These are phyloP conservation scores for Daldinia decipiens DNA, from an alignment of 495 filamentous ascomycete genomes.

Conservation along the genomic window DNA sequence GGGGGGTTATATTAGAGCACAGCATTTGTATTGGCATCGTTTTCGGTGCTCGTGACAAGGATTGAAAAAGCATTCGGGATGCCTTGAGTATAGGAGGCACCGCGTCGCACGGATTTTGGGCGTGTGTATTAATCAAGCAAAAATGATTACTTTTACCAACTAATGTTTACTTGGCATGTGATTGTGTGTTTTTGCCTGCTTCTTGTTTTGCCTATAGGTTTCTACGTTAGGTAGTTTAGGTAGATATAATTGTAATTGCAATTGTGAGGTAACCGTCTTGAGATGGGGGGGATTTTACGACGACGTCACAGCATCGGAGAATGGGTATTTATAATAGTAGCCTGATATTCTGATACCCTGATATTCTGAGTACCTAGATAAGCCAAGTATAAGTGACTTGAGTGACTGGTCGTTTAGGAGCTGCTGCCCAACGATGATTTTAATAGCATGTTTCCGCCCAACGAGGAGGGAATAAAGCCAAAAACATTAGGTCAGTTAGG, in stretches of 20 bases:
- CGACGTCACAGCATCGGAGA: no score
- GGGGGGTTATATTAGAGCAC: constrained; percentile 35
- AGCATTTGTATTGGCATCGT: constrained; percentile 26
- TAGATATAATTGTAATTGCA: neutral
- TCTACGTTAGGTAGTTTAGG: no score
- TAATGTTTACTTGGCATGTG: neutral
- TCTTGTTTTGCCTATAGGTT: no score
- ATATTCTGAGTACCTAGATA: no score
- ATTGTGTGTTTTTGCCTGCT: neutral
- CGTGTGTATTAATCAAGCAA: constrained; percentile 10
- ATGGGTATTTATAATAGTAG: no score
- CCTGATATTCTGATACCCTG: no score
- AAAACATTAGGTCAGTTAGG: constrained; percentile 5
- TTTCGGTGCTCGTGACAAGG: constrained; percentile 5
- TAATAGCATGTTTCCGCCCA: constrained; percentile 18
- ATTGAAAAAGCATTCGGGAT: constrained; percentile 12
- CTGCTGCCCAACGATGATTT: constrained; percentile 6
- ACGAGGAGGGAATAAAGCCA: constrained; percentile 13
- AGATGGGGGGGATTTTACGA: no score
- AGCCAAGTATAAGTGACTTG: no score
- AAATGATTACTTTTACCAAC: neutral
- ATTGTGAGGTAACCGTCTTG: neutral
- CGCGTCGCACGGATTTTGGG: neutral
- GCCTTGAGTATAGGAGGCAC: constrained; percentile 14
- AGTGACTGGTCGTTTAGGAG: neutral